Evolutionary conservation across 192 early-diverging fungal species (phyloP).

Genomic region (Coemansia sp.): DNA sequence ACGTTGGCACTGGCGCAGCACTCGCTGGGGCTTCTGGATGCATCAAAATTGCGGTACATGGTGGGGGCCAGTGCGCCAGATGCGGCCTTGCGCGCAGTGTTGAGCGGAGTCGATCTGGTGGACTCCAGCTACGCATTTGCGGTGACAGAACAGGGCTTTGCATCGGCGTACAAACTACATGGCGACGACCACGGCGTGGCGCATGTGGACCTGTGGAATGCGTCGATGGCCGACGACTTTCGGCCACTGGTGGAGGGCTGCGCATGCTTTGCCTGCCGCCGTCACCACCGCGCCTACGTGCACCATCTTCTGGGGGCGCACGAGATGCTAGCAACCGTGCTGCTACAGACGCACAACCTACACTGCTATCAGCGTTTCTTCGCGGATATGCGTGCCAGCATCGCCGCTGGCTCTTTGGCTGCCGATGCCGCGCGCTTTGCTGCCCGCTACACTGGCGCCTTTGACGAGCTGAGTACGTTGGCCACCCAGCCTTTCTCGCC

Average conservation of each 20-base stretch:
- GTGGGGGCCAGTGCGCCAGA: conserved; percentile 48
- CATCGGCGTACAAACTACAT: conserved; percentile 58
- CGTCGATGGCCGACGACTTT: conserved; percentile 60
- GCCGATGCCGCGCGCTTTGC: conserved; percentile 28
- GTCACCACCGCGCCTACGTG: conserved; percentile 70
- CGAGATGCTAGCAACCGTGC: conserved; percentile 76
- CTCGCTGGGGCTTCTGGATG: conserved; percentile 34
- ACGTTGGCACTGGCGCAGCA: conserved; percentile 35
- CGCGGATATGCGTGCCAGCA: conserved; percentile 33
- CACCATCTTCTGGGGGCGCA: conserved; percentile 70
- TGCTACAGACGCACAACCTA: conserved; percentile 65
- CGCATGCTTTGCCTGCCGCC: conserved; percentile 64
- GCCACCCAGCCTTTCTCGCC: conserved; percentile 35
- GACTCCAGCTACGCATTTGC: conserved; percentile 67
- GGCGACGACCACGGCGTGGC: conserved; percentile 2
- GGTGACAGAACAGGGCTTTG: conserved; percentile 66
- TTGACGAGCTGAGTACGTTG: conserved; percentile 38
- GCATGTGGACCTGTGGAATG: conserved; percentile 59
- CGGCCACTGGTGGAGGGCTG: conserved; percentile 62
- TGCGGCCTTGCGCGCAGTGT: conserved; percentile 34
- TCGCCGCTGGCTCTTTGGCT: conserved; percentile 29
- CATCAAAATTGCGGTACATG: conserved; percentile 45
- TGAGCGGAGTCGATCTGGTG: conserved; percentile 67
- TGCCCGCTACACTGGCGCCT: conserved; percentile 26
- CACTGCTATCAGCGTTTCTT: conserved; percentile 49